A percentile compares a stretch with the other conserved stretches of the same genome.
Conservation (phyloP, 2,329 filamentous ascomycete genomes). For the Ophiosphaerella narmari region DNA sequence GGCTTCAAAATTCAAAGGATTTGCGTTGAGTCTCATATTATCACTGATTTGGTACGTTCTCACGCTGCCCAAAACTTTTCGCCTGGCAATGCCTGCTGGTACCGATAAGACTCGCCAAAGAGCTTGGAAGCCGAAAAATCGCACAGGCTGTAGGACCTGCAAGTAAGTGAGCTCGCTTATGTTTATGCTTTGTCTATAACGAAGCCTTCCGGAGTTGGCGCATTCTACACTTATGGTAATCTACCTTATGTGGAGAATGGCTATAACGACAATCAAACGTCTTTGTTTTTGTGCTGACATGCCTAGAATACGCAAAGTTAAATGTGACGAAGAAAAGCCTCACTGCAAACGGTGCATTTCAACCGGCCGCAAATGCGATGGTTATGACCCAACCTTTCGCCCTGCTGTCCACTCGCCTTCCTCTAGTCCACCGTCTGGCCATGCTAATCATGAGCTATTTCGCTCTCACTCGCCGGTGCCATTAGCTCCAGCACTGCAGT, state of each 20-base stretch:
- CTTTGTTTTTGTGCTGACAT: conserved; percentile 2
- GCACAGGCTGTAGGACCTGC: conserved; percentile 23
- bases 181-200: neutral
- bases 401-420: conserved; percentile 1
- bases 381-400: conserved; percentile 24
- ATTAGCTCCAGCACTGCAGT: conserved; percentile 19
- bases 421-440: conserved; percentile 2
- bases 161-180: conserved; percentile 14
- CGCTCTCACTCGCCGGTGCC: conserved; percentile 12
- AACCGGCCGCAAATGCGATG: conserved; percentile 41
- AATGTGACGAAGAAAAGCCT: conserved; percentile 42
- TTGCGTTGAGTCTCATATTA: conserved; percentile 10
- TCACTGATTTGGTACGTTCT: neutral
- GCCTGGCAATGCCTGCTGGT: conserved; percentile 6
- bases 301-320: conserved; percentile 37
- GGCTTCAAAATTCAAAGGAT: neutral
- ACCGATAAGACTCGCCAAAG: conserved; percentile 19
- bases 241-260: neutral
- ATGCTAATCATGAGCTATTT: neutral
- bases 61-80: neutral
- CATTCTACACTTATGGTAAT: neutral
- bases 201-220: too few relatives aligned
- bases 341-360: conserved; percentile 35
- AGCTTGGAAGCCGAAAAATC: conserved; percentile 20
- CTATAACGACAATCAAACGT: neutral